A percentile compares a stretch with the other conserved stretches of the same genome.
phyloP scores from a whole-genome alignment of 2,329 filamentous ascomycete genomes.

The Pyricularia grisea region DNA sequence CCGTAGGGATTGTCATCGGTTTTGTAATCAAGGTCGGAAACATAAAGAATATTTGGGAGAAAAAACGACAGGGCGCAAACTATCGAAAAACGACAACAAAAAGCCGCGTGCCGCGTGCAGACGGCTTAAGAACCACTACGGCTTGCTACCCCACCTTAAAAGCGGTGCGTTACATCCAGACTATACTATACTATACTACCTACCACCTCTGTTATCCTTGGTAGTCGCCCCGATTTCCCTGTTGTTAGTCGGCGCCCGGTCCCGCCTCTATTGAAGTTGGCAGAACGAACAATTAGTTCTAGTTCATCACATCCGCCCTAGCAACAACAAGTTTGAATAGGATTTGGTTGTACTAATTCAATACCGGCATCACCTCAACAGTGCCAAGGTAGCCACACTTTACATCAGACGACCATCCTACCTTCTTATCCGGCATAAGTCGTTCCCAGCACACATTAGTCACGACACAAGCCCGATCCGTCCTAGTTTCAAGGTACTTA shows the following conservation, averaged over 20 bases:
- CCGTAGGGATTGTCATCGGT: neutral
- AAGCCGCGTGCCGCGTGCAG: neutral
- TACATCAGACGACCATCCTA: neutral
- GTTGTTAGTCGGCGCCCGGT: neutral
- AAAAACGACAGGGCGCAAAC: neutral
- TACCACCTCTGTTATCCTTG: neutral
- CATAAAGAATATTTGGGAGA: neutral
- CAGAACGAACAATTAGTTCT: neutral
- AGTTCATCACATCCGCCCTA: neutral
- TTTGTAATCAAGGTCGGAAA: neutral
- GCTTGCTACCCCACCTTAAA: neutral
- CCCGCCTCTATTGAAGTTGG: neutral
- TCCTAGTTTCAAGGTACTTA: conserved; percentile 1
- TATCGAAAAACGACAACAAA: neutral
- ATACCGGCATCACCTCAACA: neutral
- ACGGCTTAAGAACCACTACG: neutral
- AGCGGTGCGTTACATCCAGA: neutral
- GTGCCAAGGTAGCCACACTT: neutral
- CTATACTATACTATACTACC: too few species aligned
- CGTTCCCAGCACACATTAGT: neutral
- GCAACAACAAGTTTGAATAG: neutral
- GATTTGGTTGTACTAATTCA: neutral
- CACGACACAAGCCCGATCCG: neutral
- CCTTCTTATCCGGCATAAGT: neutral
- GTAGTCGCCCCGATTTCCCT: neutral